A percentile compares a stretch with the other conserved stretches of the same genome.
Conservation (phyloP, 2,329 filamentous ascomycete genomes). For the Colletotrichum tofieldiae region DNA sequence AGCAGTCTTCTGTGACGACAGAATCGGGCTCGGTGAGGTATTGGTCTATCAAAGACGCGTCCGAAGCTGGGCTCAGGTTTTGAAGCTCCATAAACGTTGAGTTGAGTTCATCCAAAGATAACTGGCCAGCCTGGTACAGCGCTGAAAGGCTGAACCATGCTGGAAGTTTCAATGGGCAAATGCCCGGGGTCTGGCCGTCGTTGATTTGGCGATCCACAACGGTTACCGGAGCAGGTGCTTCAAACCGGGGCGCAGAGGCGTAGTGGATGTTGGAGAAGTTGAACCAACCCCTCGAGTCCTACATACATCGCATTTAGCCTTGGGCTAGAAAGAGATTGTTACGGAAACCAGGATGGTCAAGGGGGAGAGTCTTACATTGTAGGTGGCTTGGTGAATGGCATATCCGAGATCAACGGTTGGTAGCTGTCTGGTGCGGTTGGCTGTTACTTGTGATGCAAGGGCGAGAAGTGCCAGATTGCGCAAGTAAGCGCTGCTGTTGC, state of each 20-base stretch:
- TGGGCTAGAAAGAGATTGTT: no score
- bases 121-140: neutral
- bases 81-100: neutral
- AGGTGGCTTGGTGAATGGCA: neutral
- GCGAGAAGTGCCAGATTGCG: neutral
- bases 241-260: conserved; percentile 80
- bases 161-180: neutral
- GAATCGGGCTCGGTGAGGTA: neutral
- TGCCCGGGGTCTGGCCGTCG: neutral
- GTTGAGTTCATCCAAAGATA: neutral
- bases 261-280: conserved; percentile 69
- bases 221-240: conserved; percentile 62
- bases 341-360: accelerated
- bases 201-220: conserved; percentile 58
- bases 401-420: conserved; percentile 2
- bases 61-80: neutral
- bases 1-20: conserved; percentile 54
- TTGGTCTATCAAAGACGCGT: neutral
- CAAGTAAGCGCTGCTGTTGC: neutral
- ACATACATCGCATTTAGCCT: neutral
- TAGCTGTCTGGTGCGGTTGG: neutral
- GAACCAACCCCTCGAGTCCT: conserved; percentile 32
- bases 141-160: neutral
- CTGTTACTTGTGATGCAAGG: neutral
- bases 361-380: neutral